Evolutionary conservation across 495 filamentous ascomycete genomes (phyloP).

Genomic region (Aspergillus diversus): DNA sequence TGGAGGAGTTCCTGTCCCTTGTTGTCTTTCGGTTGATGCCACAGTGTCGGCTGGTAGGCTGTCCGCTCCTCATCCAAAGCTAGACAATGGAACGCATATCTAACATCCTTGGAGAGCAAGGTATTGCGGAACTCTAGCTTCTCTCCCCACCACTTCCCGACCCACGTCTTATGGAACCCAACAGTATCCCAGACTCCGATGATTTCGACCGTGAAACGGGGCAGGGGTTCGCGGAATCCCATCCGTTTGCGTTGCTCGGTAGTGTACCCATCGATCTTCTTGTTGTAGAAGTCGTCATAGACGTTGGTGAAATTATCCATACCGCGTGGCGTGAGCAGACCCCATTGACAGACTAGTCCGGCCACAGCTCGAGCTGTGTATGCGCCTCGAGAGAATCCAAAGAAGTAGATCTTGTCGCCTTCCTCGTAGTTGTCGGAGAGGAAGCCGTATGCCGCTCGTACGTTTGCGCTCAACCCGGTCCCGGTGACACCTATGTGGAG

Average conservation of each 20-base stretch:
- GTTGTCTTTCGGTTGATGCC: slow-evolving; percentile 41
- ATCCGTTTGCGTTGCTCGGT: slow-evolving; percentile 24
- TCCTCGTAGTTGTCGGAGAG: slow-evolving; percentile 52
- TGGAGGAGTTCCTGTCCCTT: slow-evolving; percentile 42
- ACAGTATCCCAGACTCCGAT: slow-evolving; percentile 67
- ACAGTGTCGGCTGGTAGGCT: slow-evolving; percentile 58
- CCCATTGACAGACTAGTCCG: slow-evolving; percentile 56
- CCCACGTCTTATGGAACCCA: slow-evolving; percentile 43
- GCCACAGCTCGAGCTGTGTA: slow-evolving; percentile 61
- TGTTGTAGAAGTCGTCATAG: slow-evolving; percentile 52
- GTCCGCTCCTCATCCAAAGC: slow-evolving; percentile 59
- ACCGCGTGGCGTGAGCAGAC: slow-evolving; percentile 45
- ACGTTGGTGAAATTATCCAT: slow-evolving; percentile 49
- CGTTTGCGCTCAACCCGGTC: slow-evolving; percentile 46
- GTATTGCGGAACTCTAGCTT: slow-evolving; percentile 37
- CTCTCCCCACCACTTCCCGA: slow-evolving; percentile 27
- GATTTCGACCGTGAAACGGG: slow-evolving; percentile 45
- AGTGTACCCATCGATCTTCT: slow-evolving; percentile 29
- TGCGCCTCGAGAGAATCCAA: slow-evolving; percentile 64
- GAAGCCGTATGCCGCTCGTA: slow-evolving; percentile 55
- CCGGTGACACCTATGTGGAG: slow-evolving; percentile 34
- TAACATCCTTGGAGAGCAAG: slow-evolving; percentile 42
- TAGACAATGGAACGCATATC: slow-evolving; percentile 63
- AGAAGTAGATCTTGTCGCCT: slow-evolving; percentile 61
- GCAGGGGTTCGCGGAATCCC: slow-evolving; percentile 23